Percentiles rank a stretch among this genome's conserved stretches.
phyloP scores from a whole-genome alignment of 495 filamentous ascomycete genomes.

The Penicillium argentinense region DNA sequence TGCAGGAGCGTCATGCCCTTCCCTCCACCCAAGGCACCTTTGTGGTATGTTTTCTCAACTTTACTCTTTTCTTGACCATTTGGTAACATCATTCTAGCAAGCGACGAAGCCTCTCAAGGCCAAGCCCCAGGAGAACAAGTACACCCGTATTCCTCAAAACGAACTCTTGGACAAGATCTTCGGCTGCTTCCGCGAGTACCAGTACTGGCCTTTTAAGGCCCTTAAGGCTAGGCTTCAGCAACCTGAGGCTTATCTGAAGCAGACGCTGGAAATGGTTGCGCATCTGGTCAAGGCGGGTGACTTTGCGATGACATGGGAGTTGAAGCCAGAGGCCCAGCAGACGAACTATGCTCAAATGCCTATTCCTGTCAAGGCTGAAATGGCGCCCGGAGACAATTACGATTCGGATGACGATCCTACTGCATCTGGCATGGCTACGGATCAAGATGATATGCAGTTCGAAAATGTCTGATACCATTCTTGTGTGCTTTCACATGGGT shows the following conservation, averaged over 20 bases:
- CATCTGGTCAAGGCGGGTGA: conserved; percentile 74
- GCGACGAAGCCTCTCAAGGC: conserved; percentile 37
- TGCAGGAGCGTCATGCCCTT: conserved; percentile 37
- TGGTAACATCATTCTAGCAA: conserved; percentile 26
- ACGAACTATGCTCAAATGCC: conserved; percentile 48
- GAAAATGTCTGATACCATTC: conserved; percentile 58
- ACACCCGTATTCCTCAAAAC: conserved; percentile 80
- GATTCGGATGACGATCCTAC: conserved; percentile 48
- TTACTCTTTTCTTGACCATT: not conserved
- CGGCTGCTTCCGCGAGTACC: conserved; percentile 74
- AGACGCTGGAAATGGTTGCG: conserved; percentile 79
- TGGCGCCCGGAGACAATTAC: conserved; percentile 45
- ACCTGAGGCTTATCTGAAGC: conserved; percentile 88
- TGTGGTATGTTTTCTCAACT: conserved; percentile 35
- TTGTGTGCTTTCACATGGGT: conserved; percentile 1
- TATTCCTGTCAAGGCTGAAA: conserved; percentile 46
- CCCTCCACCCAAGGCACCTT: conserved; percentile 39
- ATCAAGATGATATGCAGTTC: conserved; percentile 74
- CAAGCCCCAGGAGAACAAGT: conserved; percentile 70
- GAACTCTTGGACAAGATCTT: conserved; percentile 83
- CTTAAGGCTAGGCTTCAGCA: conserved; percentile 72
- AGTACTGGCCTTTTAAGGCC: conserved; percentile 85
- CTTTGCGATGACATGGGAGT: conserved; percentile 79
- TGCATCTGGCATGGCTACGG: conserved; percentile 48
- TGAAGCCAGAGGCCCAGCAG: conserved; percentile 70